phyloP scores from a whole-genome alignment of 2,329 filamentous ascomycete species.

The Penicillium sp. region DNA sequence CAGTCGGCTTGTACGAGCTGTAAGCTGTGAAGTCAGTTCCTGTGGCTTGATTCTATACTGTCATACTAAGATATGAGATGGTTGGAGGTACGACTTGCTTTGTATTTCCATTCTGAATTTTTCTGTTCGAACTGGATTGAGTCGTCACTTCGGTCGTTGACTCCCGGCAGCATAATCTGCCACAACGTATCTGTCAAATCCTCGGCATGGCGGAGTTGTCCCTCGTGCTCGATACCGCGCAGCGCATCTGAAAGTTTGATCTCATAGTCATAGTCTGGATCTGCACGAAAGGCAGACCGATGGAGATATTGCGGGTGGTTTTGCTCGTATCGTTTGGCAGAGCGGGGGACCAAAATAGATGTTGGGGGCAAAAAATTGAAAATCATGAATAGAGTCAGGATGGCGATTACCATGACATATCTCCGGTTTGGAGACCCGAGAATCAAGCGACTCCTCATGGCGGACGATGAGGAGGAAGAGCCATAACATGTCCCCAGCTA shows the following conservation, averaged over 20 bases:
- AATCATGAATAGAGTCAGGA: constrained; percentile 10
- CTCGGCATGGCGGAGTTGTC: constrained; percentile 7
- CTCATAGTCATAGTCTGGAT: constrained; percentile 33
- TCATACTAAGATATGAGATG: background rate
- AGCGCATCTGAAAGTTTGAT: constrained; percentile 23
- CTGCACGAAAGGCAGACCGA: constrained; percentile 28
- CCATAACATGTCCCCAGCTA: background rate
- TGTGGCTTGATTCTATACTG: background rate
- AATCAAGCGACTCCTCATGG: constrained; percentile 12
- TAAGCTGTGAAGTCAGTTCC: background rate
- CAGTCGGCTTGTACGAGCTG: constrained; percentile 30
- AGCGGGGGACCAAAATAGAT: constrained; percentile 2
- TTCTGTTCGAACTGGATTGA: constrained; percentile 27
- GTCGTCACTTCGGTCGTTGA: constrained; percentile 21
- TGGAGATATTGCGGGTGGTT: constrained; percentile 29
- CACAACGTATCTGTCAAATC: constrained; percentile 26
- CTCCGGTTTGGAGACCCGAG: constrained; percentile 7
- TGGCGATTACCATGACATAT: constrained; percentile 3
- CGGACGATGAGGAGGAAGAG: background rate
- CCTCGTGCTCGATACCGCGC: constrained; percentile 24
- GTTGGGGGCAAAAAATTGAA: constrained; percentile 13
- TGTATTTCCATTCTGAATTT: constrained; percentile 33
- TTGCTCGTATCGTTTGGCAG: background rate
- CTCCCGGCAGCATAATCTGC: constrained; percentile 31
- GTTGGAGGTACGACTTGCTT: constrained; percentile 15